Evolutionary conservation across 2,329 filamentous ascomycete genomes (phyloP).

Genomic region (Fulvia fulva): DNA sequence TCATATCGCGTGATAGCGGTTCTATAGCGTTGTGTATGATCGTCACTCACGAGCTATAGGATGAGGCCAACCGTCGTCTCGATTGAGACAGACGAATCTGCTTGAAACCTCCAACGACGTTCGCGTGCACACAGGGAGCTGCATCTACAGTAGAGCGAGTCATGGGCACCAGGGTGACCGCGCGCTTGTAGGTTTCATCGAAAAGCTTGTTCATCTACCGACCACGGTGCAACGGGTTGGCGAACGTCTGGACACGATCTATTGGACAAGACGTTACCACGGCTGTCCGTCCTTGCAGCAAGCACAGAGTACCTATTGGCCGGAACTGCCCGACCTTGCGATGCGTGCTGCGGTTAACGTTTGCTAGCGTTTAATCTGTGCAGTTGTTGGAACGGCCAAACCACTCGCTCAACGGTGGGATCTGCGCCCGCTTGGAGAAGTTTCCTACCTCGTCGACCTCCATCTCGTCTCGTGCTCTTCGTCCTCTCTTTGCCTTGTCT

Average conservation of each 20-base stretch:
- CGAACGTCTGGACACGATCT: background rate
- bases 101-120: background rate
- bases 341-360: background rate
- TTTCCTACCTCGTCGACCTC: background rate
- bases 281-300: background rate
- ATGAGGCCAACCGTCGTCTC: background rate
- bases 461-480: background rate
- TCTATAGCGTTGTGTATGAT: background rate
- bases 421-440: background rate
- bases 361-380: too few species aligned
- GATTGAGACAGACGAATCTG: background rate
- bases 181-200: background rate
- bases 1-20: background rate
- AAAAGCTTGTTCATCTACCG: background rate
- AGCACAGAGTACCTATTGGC: background rate
- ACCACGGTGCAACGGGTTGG: background rate
- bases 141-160: background rate
- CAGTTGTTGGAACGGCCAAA: too few species aligned
- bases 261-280: background rate
- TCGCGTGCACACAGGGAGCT: background rate
- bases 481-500: slow-evolving; percentile 1
- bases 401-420: too few species aligned
- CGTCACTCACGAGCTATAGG: background rate
- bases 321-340: background rate
- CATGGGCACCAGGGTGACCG: background rate